Base-by-base conservation (phyloP, 2,329 filamentous ascomycete genomes). In the Aureobasidium leucospermi region DNA sequence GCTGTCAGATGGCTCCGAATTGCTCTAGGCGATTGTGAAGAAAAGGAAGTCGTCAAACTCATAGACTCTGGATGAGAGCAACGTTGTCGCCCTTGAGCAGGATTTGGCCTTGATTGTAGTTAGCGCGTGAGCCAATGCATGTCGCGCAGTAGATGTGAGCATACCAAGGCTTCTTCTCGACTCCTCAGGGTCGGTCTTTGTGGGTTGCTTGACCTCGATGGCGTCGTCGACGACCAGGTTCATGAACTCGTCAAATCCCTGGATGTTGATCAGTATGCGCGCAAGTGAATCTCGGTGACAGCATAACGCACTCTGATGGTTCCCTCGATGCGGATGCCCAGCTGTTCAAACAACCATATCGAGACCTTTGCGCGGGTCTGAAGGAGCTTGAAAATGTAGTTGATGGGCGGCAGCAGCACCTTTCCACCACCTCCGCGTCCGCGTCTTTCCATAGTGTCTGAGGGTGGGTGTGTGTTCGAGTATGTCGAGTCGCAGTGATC, bases 241-340 rank as follows among this genome's bases (percentile, higher is more conserved):
- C 92, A 99, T 96, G 78, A 97, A 99, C 75, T 99, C 94, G 73
- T 99, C 94, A 67, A 99, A 99, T 13, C 94, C 92, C 91, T 96
- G 63, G 39, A 38, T 64, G 29, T 38, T n/a, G 6, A 52, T 59
- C 45, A 59, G 60, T 23, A 61, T 58, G 53, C 23, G 48, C 46
- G 31, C 38, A 29, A n/a, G 43, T 28, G 28, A 75, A 13, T 3
- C 4, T 5, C 4, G 6, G 38, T 31, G 45, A 19, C 38, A 28
- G 34, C 7, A 41, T 19, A 6, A 38, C 86, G 64, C 74, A 96
- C 93, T 70, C 94, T 85, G 66, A 99, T 96, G 78, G 93, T 96
- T 63, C 94, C 94, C 77, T 97, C 92, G 70, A 99, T 96, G 62
- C 94, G 83, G 70, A 96, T 92, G 13, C 86, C 86, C 58, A 97